Evolutionary conservation across 352 stramenopile species (phyloP), one percentile per base, ranked within the genome.

Genomic region (Phytophthora foliorum): DNA sequence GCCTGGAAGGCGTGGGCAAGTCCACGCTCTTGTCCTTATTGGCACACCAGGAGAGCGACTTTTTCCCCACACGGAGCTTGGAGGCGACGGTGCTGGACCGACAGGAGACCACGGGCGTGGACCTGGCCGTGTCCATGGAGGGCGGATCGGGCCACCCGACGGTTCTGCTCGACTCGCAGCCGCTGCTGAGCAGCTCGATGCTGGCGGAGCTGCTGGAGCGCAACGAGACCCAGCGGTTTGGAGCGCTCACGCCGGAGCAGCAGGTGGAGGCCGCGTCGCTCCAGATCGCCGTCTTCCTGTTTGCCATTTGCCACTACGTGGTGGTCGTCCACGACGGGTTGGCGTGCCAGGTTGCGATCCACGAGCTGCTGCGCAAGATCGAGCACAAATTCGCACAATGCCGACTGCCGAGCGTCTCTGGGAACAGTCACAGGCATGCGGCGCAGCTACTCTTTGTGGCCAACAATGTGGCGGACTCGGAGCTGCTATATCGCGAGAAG

Each of bases 221-320:
- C 13, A 82, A 83, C 21, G 86, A 92, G 8, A 70, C 84, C 4
- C 72, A 75, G 14, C 65, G 81, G 11, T 92, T 82, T 57, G 80
- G 78, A 6, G 77, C 80, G 4, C 60, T 92, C 0, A 75, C 83
- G 3, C 74, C 78, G 6, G 87, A 94, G 39, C 87, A 93, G 45
- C 84, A 93, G 38, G 57, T 87, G 31, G 85, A 95, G 48, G 63
- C 78, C 8, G 67, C 75, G 46, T 91, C 88, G 14, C 71, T 82
- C 42, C 85, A 93, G 63, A 70, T 91, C 19, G 82, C 86, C 8
- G 74, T 87, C 9, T 87, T 93, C 51, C 54, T 95, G 44, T 75
- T 84, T 25, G 86, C 88, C 0, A 80, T 93, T 17, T 95, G 88
- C 59, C 88, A 95, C 69, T 91, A 93, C 41, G 80, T 95, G 14